These are phyloP conservation scores for Omphalea diandra DNA, from an alignment of 441 rosid species.

Conservation along the genomic window DNA sequence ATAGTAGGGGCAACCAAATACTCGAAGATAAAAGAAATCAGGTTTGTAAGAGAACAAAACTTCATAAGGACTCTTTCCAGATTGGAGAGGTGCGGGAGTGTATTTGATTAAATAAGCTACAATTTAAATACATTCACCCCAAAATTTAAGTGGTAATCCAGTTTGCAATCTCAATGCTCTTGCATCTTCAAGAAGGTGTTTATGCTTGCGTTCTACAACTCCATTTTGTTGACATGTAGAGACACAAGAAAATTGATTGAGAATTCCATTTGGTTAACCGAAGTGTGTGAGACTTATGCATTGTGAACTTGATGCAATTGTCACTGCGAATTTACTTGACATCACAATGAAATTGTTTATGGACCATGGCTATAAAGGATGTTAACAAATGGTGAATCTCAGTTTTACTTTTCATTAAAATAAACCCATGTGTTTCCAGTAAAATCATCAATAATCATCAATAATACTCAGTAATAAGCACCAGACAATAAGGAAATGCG, in stretches of 20 bases:
- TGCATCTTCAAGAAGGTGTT: neutral
- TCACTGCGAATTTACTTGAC: neutral
- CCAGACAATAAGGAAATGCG: neutral
- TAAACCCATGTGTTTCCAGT: neutral
- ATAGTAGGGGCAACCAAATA: neutral
- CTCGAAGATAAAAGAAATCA: neutral
- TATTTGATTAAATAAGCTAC: neutral
- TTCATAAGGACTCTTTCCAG: neutral
- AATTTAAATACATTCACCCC: neutral
- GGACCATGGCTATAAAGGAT: neutral
- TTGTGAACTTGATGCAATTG: neutral
- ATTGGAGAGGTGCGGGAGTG: neutral
- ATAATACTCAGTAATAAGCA: neutral
- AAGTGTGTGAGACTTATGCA: too few relatives aligned
- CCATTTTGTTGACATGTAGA: neutral
- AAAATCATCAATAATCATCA: neutral
- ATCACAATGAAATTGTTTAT: neutral
- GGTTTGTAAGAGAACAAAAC: neutral
- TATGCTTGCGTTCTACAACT: neutral
- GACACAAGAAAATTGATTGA: neutral
- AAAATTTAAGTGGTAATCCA: neutral
- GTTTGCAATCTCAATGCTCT: neutral
- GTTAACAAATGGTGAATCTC: neutral
- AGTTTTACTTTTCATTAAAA: neutral
- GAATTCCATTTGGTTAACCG: neutral